phyloP scores from a whole-genome alignment of 257 asterid genomes.

The Capsicum chinense region DNA sequence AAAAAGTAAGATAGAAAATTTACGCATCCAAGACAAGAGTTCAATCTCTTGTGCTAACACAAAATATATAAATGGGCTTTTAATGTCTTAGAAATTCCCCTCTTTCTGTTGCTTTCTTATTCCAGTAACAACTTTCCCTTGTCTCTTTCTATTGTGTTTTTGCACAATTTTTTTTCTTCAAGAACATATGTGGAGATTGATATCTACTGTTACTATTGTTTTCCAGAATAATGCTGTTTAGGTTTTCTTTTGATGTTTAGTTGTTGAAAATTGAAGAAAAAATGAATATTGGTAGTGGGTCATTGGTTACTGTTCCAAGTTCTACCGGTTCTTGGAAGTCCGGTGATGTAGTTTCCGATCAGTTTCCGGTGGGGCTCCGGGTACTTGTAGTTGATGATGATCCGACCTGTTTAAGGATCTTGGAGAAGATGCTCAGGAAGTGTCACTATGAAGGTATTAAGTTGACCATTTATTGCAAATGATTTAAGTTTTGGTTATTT shows the following conservation, averaged over 20 bases:
- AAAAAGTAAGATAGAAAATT: conserved; percentile 4
- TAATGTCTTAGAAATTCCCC: conserved; percentile 29
- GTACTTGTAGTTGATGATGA: conserved; percentile 97
- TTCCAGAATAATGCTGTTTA: too few species aligned
- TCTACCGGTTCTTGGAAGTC: conserved; percentile 63
- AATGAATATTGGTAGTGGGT: conserved; percentile 66
- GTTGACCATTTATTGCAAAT: conserved; percentile 9
- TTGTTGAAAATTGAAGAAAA: conserved; percentile 37
- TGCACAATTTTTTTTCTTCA: conserved; percentile 32
- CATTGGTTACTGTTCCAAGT: conserved; percentile 30
- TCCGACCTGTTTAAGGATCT: conserved; percentile 85
- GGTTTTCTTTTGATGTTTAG: background rate
- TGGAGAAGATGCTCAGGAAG: conserved; percentile 84
- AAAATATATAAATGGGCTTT: conserved; percentile 33
- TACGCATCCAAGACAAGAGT: conserved; percentile 20
- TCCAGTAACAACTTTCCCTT: background rate
- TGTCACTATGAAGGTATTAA: conserved; percentile 79
- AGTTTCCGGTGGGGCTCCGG: conserved; percentile 89
- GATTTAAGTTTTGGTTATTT: background rate
- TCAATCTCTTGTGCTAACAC: conserved; percentile 24
- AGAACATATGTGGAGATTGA: background rate
- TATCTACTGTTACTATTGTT: background rate
- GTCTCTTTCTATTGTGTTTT: conserved; percentile 29
- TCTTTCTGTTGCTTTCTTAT: conserved; percentile 12
- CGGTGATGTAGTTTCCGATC: conserved; percentile 66